Evolutionary conservation across 768 basidiomycete genomes (phyloP).

Genomic region (Hydnum rufescens): DNA sequence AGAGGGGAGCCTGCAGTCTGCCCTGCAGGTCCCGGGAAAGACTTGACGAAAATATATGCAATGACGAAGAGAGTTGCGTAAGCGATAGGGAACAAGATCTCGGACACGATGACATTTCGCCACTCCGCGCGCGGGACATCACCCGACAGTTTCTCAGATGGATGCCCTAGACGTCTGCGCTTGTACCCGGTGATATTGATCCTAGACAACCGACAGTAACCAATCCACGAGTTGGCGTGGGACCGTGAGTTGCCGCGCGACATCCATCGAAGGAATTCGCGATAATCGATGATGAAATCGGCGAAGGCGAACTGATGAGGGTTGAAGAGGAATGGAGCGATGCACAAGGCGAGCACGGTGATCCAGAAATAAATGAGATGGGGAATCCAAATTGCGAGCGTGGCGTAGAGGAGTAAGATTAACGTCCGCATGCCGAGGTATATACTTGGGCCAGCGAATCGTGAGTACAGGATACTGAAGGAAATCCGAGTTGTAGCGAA

Average conservation of each 20-base stretch:
- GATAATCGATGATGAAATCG: constrained; percentile 92
- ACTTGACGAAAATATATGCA: constrained; percentile 83
- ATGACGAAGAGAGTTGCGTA: constrained; percentile 68
- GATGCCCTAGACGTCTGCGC: constrained; percentile 90
- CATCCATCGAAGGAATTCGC: constrained; percentile 99
- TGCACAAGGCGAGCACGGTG: constrained; percentile 75
- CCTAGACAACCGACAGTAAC: constrained; percentile 92
- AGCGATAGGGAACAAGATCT: constrained; percentile 67
- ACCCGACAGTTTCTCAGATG: constrained; percentile 89
- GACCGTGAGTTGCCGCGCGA: constrained; percentile 92
- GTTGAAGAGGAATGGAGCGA: constrained; percentile 97
- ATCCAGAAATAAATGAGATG: constrained; percentile 97
- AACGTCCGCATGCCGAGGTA: constrained; percentile 91
- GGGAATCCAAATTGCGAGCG: constrained; percentile 76
- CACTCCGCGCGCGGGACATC: constrained; percentile 88
- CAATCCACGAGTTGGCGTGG: constrained; percentile 97
- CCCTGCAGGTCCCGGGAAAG: constrained; percentile 55
- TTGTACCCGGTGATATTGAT: constrained; percentile 99
- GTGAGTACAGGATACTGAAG: constrained; percentile 90
- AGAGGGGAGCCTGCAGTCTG: constrained; percentile 59
- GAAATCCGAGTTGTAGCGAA: constrained; percentile 92
- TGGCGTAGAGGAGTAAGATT: constrained; percentile 84
- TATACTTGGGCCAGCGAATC: constrained; percentile 96
- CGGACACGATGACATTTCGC: constrained; percentile 75
- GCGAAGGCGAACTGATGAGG: constrained; percentile 98